Evolutionary conservation across 495 filamentous ascomycete genomes (phyloP).

Genomic region (Aspergillus sclerotioniger): DNA sequence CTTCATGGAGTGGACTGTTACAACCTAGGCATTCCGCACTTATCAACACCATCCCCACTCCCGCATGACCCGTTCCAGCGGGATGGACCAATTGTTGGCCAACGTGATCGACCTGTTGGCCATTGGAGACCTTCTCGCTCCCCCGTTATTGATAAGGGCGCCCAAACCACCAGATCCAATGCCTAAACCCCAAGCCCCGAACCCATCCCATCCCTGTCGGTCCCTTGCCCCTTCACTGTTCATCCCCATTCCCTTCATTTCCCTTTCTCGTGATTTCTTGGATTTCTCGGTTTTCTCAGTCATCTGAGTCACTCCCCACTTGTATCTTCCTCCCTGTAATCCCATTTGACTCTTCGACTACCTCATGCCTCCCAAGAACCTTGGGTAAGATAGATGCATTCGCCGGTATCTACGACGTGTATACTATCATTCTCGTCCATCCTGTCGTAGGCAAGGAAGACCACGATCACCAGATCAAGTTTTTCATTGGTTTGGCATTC

Average conservation of each 20-base stretch:
- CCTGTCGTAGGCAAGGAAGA: too few species aligned
- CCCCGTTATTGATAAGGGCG: not conserved
- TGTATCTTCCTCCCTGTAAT: too few species aligned
- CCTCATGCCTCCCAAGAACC: too few species aligned
- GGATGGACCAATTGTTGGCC: not conserved
- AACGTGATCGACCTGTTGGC: conserved; percentile 1
- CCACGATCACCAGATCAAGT: too few species aligned
- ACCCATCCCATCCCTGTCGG: not conserved
- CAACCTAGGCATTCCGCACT: not conserved
- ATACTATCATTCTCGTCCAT: too few species aligned
- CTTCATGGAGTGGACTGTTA: conserved; percentile 1
- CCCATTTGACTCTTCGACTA: too few species aligned
- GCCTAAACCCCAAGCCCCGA: not conserved
- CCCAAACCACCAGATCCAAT: not conserved
- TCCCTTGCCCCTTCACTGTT: not conserved
- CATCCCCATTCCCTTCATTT: too few species aligned
- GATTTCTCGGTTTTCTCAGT: not conserved
- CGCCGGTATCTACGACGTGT: too few species aligned
- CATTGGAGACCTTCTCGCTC: not conserved
- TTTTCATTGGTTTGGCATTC: too few species aligned
- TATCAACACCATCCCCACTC: not conserved
- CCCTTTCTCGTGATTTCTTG: not conserved
- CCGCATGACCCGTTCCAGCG: conserved; percentile 3
- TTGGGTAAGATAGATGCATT: too few species aligned
- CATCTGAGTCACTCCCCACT: too few species aligned